Percentiles rank a stretch among this genome's conserved stretches.
phyloP scores from a whole-genome alignment of 345 rosid genomes.

The Populus davidiana region DNA sequence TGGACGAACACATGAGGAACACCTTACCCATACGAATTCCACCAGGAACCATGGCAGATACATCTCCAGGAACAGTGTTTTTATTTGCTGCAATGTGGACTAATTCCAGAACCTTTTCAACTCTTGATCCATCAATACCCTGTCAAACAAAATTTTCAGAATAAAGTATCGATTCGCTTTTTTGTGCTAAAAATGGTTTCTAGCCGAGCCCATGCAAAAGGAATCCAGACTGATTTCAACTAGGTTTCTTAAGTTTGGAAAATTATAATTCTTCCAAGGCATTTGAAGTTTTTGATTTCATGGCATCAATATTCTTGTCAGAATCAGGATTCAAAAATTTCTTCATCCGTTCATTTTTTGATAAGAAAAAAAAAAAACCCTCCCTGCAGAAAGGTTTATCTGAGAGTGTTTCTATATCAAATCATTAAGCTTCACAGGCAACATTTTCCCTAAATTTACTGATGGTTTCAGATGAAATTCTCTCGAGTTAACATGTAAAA shows the following conservation, averaged over 20 bases:
- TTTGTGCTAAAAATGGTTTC: neutral
- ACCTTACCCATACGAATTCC: constrained; percentile 90
- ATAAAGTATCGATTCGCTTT: neutral
- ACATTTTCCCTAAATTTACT: neutral
- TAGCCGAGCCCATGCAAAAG: too few relatives aligned
- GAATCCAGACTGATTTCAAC: too few relatives aligned
- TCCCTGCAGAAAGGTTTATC: neutral
- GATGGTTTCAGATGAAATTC: neutral
- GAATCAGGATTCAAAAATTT: neutral
- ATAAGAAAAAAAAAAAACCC: too few relatives aligned
- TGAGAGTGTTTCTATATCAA: neutral
- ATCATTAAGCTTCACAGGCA: neutral
- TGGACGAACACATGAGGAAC: constrained; percentile 5
- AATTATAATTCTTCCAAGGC: neutral
- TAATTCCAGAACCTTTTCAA: constrained; percentile 81
- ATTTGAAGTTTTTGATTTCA: neutral
- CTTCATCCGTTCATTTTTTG: neutral
- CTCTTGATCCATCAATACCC: constrained; percentile 97
- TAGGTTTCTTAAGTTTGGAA: neutral
- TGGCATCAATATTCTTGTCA: neutral
- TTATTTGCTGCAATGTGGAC: constrained; percentile 95
- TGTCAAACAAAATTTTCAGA: constrained; percentile 23
- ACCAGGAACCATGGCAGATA: constrained; percentile 98
- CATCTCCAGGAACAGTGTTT: constrained; percentile 97
- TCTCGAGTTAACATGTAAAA: neutral